Conservation (phyloP, 2,329 filamentous ascomycete species). For the Cladorrhinum sp. region DNA sequence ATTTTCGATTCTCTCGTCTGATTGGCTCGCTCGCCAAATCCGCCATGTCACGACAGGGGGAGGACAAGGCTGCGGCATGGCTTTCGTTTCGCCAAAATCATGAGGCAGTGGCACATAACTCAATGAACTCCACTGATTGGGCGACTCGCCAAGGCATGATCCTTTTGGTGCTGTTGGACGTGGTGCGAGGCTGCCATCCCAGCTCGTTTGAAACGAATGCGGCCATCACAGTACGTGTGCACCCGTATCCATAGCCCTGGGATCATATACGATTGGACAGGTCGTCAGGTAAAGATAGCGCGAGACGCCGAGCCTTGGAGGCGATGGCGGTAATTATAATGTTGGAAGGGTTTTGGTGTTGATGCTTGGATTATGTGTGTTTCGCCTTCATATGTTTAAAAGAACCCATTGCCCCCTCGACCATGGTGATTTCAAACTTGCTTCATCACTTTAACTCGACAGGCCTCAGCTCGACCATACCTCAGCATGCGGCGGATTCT, state of each 20-base stretch:
- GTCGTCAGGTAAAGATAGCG: background rate
- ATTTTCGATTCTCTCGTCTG: background rate
- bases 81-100: background rate
- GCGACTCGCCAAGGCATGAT: background rate
- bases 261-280: background rate
- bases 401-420: background rate
- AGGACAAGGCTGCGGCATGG: slow-evolving; percentile 1
- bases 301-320: background rate
- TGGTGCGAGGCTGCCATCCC: background rate
- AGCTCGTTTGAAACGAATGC: background rate
- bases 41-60: background rate
- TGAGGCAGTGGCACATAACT: background rate
- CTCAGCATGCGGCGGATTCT: background rate
- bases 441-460: background rate
- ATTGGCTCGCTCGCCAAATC: slow-evolving; percentile 6
- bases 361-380: too few relatives aligned
- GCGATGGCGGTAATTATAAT: background rate
- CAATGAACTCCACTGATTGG: background rate
- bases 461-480: background rate
- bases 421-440: background rate
- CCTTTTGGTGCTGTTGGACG: background rate
- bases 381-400: background rate
- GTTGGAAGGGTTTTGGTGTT: background rate
- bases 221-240: background rate
- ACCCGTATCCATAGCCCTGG: too few relatives aligned